Conservation (phyloP, 208 protist species). For the Trypanosoma avium region DNA sequence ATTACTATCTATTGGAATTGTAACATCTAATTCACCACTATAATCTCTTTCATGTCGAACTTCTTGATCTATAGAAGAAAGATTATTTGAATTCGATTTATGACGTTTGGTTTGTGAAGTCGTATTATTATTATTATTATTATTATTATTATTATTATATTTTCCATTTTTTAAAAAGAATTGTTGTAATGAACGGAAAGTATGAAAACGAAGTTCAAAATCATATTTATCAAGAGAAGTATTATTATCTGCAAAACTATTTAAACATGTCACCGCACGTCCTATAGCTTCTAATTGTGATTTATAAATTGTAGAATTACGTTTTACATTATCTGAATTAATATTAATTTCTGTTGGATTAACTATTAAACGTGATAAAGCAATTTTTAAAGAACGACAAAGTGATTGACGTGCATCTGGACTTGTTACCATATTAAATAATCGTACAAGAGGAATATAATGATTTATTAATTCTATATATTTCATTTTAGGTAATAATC, state of each 20-base stretch:
- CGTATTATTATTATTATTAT: neutral
- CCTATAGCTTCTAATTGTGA: conserved; percentile 61
- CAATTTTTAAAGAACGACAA: conserved; percentile 41
- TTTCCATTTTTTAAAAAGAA: conserved; percentile 82
- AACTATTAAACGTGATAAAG: conserved; percentile 8
- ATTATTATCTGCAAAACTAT: conserved; percentile 66
- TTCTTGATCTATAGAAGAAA: neutral
- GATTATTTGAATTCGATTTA: neutral
- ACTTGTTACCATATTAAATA: conserved; percentile 78
- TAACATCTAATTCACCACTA: conserved; percentile 60
- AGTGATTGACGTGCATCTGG: conserved; percentile 67
- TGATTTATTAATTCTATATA: conserved; percentile 39
- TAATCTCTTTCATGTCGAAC: conserved; percentile 68
- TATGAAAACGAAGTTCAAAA: conserved; percentile 88
- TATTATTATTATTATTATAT: conserved; percentile 24
- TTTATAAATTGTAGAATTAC: neutral
- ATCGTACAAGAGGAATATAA: conserved; percentile 61
- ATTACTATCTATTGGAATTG: conserved; percentile 48
- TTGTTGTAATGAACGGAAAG: conserved; percentile 65
- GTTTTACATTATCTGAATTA: conserved; percentile 4
- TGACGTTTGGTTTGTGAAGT: neutral
- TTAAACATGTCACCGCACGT: conserved; percentile 67
- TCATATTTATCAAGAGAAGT: conserved; percentile 70
- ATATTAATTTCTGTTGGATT: neutral
- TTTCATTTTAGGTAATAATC: conserved; percentile 26